Evolutionary conservation across 2,329 filamentous ascomycete species (phyloP).

Genomic region (Verticillium longisporum): DNA sequence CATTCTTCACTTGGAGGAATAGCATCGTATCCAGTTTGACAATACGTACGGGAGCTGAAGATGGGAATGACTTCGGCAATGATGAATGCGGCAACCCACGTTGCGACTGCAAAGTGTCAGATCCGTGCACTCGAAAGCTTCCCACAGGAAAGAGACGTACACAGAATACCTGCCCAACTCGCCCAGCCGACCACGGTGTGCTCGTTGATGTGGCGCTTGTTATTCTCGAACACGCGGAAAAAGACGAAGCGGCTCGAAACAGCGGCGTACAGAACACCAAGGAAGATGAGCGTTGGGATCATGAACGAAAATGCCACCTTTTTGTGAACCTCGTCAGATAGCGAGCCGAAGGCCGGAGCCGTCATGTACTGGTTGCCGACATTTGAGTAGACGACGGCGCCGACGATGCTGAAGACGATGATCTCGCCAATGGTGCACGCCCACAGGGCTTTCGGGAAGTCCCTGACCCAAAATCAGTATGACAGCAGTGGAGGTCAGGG

Average conservation of each 20-base stretch:
- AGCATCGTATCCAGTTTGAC: conserved; percentile 21
- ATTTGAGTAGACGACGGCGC: conserved; percentile 76
- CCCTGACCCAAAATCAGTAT: conserved; percentile 33
- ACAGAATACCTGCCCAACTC: conserved; percentile 68
- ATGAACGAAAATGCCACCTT: conserved; percentile 92
- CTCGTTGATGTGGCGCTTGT: conserved; percentile 64
- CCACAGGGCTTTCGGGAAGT: conserved; percentile 91
- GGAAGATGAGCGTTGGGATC: conserved; percentile 89
- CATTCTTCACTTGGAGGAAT: conserved; percentile 1
- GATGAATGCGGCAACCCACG: conserved; percentile 86
- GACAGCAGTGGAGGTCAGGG: not conserved
- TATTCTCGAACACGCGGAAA: conserved; percentile 78
- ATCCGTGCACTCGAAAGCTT: not conserved
- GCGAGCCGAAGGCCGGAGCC: conserved; percentile 77
- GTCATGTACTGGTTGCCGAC: conserved; percentile 87
- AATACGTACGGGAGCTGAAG: conserved; percentile 63
- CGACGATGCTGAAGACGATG: conserved; percentile 77
- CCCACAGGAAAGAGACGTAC: conserved; percentile 25
- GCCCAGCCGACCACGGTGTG: conserved; percentile 80
- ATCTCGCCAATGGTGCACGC: conserved; percentile 84
- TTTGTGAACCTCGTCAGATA: conserved; percentile 66
- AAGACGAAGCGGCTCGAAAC: conserved; percentile 88
- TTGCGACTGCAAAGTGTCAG: conserved; percentile 33
- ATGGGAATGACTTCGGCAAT: conserved; percentile 92
- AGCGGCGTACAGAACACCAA: conserved; percentile 85